These are phyloP conservation scores for Boletus nobilissimus DNA, from an alignment of 1,284 basidiomycete genomes.

Conservation along the genomic window DNA sequence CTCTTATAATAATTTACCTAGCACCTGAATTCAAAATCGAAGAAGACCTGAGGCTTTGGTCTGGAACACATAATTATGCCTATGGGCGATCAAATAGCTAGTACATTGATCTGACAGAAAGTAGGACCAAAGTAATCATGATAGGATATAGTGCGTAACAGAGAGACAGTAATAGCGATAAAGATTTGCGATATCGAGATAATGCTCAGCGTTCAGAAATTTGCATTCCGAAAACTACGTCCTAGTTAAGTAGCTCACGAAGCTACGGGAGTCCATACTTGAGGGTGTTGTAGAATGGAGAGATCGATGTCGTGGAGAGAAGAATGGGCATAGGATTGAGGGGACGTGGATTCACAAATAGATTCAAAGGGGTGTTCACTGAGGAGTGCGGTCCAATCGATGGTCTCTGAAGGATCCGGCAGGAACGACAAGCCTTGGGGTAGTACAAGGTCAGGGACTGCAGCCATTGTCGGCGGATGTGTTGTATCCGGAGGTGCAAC, in stretches of 20 bases:
- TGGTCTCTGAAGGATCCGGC: not conserved
- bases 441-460: not conserved
- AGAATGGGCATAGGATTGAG: not conserved
- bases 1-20: too few relatives aligned
- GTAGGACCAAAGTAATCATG: too few relatives aligned
- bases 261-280: not conserved
- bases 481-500: not conserved
- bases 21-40: too few relatives aligned
- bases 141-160: not conserved
- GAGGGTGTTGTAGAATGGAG: conserved; percentile 36
- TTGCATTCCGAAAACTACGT: not conserved
- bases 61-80: too few relatives aligned
- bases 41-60: too few relatives aligned
- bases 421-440: not conserved
- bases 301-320: conserved; percentile 33
- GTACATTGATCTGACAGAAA: too few relatives aligned
- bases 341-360: not conserved
- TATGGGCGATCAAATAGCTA: too few relatives aligned
- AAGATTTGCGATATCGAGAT: not conserved
- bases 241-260: not conserved
- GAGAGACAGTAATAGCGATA: conserved; percentile 2
- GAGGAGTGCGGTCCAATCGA: conserved; percentile 33
- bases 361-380: not conserved
- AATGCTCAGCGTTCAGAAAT: not conserved
- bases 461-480: not conserved